Conservation (phyloP, 164 flowering plant genomes). For the Litsea cubeba region DNA sequence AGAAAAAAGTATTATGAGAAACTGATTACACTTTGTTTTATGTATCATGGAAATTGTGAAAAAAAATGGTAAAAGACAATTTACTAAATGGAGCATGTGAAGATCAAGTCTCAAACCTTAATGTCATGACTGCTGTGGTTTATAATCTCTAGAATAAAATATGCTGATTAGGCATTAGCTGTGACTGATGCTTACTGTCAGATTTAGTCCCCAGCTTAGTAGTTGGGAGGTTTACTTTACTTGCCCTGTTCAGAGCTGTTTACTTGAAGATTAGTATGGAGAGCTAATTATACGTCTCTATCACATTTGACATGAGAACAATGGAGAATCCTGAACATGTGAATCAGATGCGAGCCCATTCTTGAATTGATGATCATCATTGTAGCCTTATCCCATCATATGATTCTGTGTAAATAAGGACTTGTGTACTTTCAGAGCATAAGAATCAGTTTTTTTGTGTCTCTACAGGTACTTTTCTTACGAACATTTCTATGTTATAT, state of each 20-base stretch:
- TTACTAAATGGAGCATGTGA: background rate
- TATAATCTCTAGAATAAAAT: background rate
- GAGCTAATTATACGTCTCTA: background rate
- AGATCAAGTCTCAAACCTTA: slow-evolving; percentile 1
- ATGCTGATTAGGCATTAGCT: background rate
- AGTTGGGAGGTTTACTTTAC: background rate
- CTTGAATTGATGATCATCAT: background rate
- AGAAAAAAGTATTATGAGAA: background rate
- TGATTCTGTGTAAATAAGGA: background rate
- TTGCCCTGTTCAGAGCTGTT: background rate
- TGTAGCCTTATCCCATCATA: background rate
- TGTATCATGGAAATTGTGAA: background rate
- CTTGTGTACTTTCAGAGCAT: background rate
- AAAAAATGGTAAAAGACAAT: background rate
- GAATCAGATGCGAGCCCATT: background rate
- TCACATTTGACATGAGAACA: background rate
- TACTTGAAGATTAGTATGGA: background rate
- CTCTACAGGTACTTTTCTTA: slow-evolving; percentile 82
- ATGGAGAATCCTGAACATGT: background rate
- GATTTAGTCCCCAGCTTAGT: background rate
- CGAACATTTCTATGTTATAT: slow-evolving; percentile 94
- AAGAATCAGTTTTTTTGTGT: background rate
- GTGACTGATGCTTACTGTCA: background rate
- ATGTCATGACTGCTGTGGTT: background rate
- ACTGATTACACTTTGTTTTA: background rate